Evolutionary conservation across 352 stramenopile species (phyloP).

Genomic region (Pythium grandisporangium): DNA sequence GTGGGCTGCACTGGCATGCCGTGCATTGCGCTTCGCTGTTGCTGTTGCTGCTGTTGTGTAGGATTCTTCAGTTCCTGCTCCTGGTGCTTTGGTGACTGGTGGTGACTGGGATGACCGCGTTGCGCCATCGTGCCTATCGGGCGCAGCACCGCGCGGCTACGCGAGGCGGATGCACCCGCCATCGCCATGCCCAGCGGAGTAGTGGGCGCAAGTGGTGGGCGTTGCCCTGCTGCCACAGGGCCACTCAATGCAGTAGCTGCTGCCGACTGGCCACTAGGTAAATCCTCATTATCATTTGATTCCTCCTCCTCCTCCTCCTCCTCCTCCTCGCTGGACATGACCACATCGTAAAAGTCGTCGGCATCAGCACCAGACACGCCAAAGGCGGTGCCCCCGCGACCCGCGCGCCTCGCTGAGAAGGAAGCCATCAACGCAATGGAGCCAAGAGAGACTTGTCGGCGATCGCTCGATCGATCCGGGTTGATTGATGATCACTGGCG

Average conservation of each 20-base stretch:
- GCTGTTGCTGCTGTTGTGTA: slow-evolving; percentile 1
- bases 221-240: slow-evolving; percentile 9
- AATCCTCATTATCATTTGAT: slow-evolving; percentile 13
- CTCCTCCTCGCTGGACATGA: slow-evolving; percentile 50
- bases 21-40: neutral
- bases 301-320: slow-evolving; percentile 19
- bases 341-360: slow-evolving; percentile 53
- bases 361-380: slow-evolving; percentile 11
- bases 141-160: neutral
- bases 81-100: too few species aligned
- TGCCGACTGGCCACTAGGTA: too few species aligned
- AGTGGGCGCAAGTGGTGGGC: neutral
- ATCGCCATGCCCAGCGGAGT: slow-evolving; percentile 11
- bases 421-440: too few species aligned
- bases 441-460: too few species aligned
- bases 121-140: neutral
- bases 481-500: too few species aligned
- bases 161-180: neutral
- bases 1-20: neutral
- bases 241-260: too few species aligned
- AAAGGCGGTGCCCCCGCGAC: slow-evolving; percentile 6
- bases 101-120: too few species aligned
- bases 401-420: too few species aligned
- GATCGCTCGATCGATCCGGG: too few species aligned
- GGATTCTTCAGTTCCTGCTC: slow-evolving; percentile 4